Evolutionary conservation across 129 eudicot genomes (phyloP).

Genomic region (Chrysanthemum makinoi): DNA sequence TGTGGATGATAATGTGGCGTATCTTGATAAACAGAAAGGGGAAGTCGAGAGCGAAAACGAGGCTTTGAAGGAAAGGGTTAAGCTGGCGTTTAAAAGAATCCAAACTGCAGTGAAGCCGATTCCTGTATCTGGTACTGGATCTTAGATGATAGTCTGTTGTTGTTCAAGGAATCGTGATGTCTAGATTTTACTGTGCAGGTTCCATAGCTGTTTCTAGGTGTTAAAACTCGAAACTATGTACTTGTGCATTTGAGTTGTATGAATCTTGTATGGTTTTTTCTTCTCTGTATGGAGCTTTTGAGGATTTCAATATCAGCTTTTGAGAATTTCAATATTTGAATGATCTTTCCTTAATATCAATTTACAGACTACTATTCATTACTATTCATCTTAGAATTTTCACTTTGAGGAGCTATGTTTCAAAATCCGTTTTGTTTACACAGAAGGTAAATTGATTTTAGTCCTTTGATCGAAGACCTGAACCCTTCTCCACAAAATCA

Average conservation of each 20-base stretch:
- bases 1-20: conserved; percentile 73
- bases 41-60: conserved; percentile 82
- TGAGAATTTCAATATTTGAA: no score
- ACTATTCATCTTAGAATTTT: no score
- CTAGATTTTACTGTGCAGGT: conserved; percentile 9
- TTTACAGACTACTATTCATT: no score
- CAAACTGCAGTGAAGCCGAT: conserved; percentile 73
- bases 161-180: not conserved
- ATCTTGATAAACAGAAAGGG: conserved; percentile 77
- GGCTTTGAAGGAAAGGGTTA: conserved; percentile 80
- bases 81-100: conserved; percentile 65
- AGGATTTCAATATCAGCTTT: no score
- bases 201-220: conserved; percentile 8
- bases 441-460: no score
- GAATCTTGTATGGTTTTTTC: not conserved
- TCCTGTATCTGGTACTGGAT: conserved; percentile 41
- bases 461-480: no score
- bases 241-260: conserved; percentile 10
- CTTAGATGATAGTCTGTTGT: conserved; percentile 10
- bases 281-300: not conserved
- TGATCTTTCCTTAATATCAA: no score
- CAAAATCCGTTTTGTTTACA: no score
- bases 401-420: no score
- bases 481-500: no score
- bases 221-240: not conserved